Evolutionary conservation across 208 protist species (phyloP), one percentile per base, ranked within the genome.

Genomic region (Trypanosoma mega): DNA sequence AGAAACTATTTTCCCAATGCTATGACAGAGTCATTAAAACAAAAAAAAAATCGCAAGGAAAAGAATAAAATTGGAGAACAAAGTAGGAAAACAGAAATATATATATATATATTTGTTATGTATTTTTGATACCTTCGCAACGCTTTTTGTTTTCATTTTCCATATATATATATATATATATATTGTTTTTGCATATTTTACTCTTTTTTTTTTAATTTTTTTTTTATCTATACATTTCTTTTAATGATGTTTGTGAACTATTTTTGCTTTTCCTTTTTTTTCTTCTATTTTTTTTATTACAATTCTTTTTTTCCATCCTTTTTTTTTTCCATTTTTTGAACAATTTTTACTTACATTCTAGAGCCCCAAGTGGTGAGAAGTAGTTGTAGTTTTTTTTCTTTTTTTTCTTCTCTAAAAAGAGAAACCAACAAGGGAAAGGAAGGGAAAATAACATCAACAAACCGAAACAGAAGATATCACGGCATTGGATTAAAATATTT

Each of bases 61-160:
- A 6, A 29, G 3, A 39, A 34, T 3, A 21, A n/a, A 43, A 55
- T 1, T 23, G 16, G 21, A 61, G 8, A 31, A 31, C 1, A 26
- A 8, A 36, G 30, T 4, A 26, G 43, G n/a, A 26, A 33, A n/a
- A 48, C 4, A 48, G 11, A 49, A 16, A 16, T 11, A 61, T 12
- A 30, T 47, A 27, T n/a, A 47, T 31, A 1, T 61, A 31, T 49
- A 9, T 23, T 61, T 47, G 41, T 61, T 27, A 23, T 31, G 20
- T 2, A 39, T 50, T 47, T 50, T 46, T 48, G 21, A 43, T 51
- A 18, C 31, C 30, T 26, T 43, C 27, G 24, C 41, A 3, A 26
- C 47, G 27, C 31, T 31, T 62, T 52, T 33, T 39, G 18, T 43
- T 39, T 51, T 63, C 23, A 50, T 39, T 51, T 16, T 51, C n/a